Evolutionary conservation across 305 asterid species (phyloP).

Genomic region (Fraxinus ornus): DNA sequence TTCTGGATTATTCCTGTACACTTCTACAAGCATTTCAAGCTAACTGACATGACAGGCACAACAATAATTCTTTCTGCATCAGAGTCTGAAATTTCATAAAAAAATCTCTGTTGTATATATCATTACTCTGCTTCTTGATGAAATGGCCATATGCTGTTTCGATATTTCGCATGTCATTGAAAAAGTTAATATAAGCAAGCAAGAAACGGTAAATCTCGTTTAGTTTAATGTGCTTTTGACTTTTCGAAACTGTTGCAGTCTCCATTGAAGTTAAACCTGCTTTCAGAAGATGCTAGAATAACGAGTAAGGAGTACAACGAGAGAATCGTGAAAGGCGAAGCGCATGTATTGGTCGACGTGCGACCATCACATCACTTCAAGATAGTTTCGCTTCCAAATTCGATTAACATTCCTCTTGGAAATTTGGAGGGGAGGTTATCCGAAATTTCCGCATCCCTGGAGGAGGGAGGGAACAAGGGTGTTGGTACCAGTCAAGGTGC

Average conservation of each 20-base stretch:
- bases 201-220: neutral
- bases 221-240: neutral
- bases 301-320: slow-evolving; percentile 43
- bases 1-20: neutral
- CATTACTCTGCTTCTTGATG: neutral
- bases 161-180: neutral
- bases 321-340: slow-evolving; percentile 32
- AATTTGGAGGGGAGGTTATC: slow-evolving; percentile 57
- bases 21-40: neutral
- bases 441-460: slow-evolving; percentile 54
- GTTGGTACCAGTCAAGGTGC: slow-evolving; percentile 26
- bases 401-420: slow-evolving; percentile 43
- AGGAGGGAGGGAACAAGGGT: slow-evolving; percentile 22
- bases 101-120: neutral
- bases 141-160: neutral
- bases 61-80: neutral
- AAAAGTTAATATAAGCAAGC: neutral
- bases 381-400: slow-evolving; percentile 74
- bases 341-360: slow-evolving; percentile 44
- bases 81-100: neutral
- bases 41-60: neutral
- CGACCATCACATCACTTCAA: slow-evolving; percentile 54
- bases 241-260: slow-evolving; percentile 26
- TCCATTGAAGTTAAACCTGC: slow-evolving; percentile 41
- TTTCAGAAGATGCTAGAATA: slow-evolving; percentile 38